Evolutionary conservation across 306 rosid species (phyloP), one percentile per base, ranked within the genome.

Genomic region (Fragaria iinumae): DNA sequence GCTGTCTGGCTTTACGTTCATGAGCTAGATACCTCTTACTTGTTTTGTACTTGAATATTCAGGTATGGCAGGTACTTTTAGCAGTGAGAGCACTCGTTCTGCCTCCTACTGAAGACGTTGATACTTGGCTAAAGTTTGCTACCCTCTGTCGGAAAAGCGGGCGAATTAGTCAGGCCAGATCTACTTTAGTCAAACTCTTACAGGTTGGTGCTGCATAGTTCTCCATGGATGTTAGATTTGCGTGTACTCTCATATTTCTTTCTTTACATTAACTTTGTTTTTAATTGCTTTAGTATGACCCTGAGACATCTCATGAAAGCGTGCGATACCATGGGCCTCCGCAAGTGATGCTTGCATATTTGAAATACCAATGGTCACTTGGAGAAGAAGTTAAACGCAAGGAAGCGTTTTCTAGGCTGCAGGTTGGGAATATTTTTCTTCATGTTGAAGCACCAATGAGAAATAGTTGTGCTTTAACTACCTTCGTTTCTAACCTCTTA

Each of bases 351-450:
- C 86, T 92, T 66, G 93, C 97, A 5, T 95, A 95, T 88, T 87
- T 95, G 85, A 83, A 92, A 72, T 92, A 92, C 85, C 99, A 95
- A 64, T 92, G 95, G 95, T 90, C 97, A 1, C 93, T 95, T 82
- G 99, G 99, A 71, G 99, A 95, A 85, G 99, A 95, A 82, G 77
- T 77, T 49, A 95, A 95, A 86, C 97, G 99, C 36, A 92, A 91
- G 88, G 99, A 95, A 81, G 96, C 99, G 63, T 95, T 95, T 88
- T 78, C 83, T 76, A 87, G 91, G 90, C 88, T 95, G 66, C 97
- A 95, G 95, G 99, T 92, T 89, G 72, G 72, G 32, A 77, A 41
- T 76, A 18, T 75, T 76, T 73, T 56, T 17, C 68, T 57, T 49
- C 79, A 64, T 41, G 18, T 69, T 5, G 7, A 47, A 14, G 36